These are phyloP conservation scores for Avena insularis DNA, from an alignment of 176 grass and related monocot genomes.

Conservation along the genomic window DNA sequence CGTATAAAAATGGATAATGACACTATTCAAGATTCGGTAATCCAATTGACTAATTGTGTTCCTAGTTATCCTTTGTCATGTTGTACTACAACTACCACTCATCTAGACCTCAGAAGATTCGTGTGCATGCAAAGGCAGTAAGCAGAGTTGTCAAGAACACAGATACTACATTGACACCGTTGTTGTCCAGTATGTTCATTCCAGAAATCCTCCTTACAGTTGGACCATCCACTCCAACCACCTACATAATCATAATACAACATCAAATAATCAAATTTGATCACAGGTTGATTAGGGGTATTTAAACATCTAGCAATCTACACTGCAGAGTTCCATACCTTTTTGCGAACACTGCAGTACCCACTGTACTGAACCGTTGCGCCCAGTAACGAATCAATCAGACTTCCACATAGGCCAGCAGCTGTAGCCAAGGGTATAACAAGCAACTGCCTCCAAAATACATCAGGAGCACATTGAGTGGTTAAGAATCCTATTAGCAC, in stretches of 20 bases:
- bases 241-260: conserved; percentile 49
- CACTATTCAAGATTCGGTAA: conserved; percentile 12
- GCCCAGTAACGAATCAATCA: conserved; percentile 88
- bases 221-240: conserved; percentile 71
- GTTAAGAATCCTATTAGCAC: conserved; percentile 77
- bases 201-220: conserved; percentile 80
- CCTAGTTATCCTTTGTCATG: conserved; percentile 22
- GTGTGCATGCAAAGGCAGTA: conserved; percentile 58
- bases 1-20: conserved; percentile 18
- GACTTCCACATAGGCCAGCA: conserved; percentile 76
- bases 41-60: conserved; percentile 29
- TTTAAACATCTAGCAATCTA: not conserved
- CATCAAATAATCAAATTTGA: conserved; percentile 23
- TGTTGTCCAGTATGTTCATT: conserved; percentile 85
- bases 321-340: conserved; percentile 55
- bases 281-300: not conserved
- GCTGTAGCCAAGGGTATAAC: conserved; percentile 80
- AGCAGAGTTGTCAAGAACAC: conserved; percentile 70
- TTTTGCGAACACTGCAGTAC: conserved; percentile 77
- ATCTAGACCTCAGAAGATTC: conserved; percentile 64
- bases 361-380: conserved; percentile 90
- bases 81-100: not conserved
- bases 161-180: conserved; percentile 79
- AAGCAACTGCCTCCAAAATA: conserved; percentile 66
- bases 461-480: conserved; percentile 60